A percentile compares a stretch with the other conserved stretches of the same genome.
Conservation (phyloP, 495 filamentous ascomycete species). For the Amniculicola lignicola region DNA sequence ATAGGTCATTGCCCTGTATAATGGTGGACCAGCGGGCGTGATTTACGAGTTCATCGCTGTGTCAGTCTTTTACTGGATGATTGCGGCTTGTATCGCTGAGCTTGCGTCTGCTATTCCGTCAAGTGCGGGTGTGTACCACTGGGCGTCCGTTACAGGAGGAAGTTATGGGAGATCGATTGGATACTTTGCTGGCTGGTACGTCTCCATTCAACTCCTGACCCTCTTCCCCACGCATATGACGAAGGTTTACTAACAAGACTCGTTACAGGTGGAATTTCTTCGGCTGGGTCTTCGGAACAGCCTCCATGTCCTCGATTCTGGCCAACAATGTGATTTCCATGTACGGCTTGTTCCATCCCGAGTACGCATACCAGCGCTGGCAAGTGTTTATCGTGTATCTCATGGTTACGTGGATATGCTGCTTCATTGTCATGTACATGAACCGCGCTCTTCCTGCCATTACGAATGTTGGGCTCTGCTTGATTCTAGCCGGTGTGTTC, state of each 20-base stretch:
- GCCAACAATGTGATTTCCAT: slow-evolving; percentile 66
- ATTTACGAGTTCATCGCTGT: slow-evolving; percentile 59
- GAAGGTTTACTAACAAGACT: too few species aligned
- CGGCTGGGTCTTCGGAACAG: slow-evolving; percentile 69
- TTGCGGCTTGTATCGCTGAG: slow-evolving; percentile 60
- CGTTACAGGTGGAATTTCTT: slow-evolving; percentile 61
- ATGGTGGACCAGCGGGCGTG: slow-evolving; percentile 56
- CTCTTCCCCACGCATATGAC: too few species aligned
- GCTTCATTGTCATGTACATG: slow-evolving; percentile 62
- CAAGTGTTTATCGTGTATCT: slow-evolving; percentile 72
- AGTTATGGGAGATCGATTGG: slow-evolving; percentile 66
- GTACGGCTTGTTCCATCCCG: slow-evolving; percentile 69
- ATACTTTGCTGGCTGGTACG: slow-evolving; percentile 64
- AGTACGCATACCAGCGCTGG: slow-evolving; percentile 62
- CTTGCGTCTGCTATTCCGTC: slow-evolving; percentile 77
- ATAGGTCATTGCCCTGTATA: slow-evolving; percentile 42
- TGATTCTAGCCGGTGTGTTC: slow-evolving; percentile 66
- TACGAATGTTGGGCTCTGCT: slow-evolving; percentile 63
- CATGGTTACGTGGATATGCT: slow-evolving; percentile 64
- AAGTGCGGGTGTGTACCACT: slow-evolving; percentile 81
- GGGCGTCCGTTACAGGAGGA: slow-evolving; percentile 70
- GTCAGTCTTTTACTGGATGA: slow-evolving; percentile 51
- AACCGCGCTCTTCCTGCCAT: slow-evolving; percentile 66
- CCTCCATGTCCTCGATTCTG: slow-evolving; percentile 65
- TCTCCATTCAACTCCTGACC: background rate